Evolutionary conservation across 345 rosid genomes (phyloP), one percentile per base, ranked within the genome.

Genomic region (Aurinia saxatilis): DNA sequence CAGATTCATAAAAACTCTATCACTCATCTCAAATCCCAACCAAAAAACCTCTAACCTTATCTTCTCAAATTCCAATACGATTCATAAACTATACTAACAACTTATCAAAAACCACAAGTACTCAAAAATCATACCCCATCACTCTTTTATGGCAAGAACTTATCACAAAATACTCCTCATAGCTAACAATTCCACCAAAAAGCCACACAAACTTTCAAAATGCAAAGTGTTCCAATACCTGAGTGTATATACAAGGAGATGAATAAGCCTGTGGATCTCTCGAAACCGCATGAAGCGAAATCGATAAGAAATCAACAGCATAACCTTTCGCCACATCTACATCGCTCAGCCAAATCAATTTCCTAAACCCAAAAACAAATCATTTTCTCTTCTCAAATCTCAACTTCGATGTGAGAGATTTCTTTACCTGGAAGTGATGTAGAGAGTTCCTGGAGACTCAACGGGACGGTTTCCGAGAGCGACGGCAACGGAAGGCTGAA

Each of bases 281-380:
- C 5, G 97, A 95, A 3, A 90, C 85, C 0, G 98, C 99, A 33
- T 95, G 99, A 41, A 95, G 87, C 6, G 93, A 88, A 13, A 95
- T 50, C 13, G 92, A 80, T 72, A 86, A 74, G 80, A 90, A 90
- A 83, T 84, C 89, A 35, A 95, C 93, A 0, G 96, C 87, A 16
- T 84, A 95, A 12, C 99, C 97, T 73, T 78, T 88, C 7, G 69
- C 55, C 60, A 73, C 54, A 57, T 88, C 93, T 30, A 79, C 78
- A 48, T 90, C 93, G 37, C 90, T 95, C 75, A 90, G 62, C 99
- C 99, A 95, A 14, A 95, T 65, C 10, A 90, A 77, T 57, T 81
- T 82, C 85, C 97, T 90, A 82, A 62, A 21, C 73, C 17, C 40
- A 8, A 60, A 15, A 15, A 35, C 17, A 31, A 50, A 4, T 7